Evolutionary conservation across 768 basidiomycete species (phyloP).

Genomic region (Phylloporus sp.): DNA sequence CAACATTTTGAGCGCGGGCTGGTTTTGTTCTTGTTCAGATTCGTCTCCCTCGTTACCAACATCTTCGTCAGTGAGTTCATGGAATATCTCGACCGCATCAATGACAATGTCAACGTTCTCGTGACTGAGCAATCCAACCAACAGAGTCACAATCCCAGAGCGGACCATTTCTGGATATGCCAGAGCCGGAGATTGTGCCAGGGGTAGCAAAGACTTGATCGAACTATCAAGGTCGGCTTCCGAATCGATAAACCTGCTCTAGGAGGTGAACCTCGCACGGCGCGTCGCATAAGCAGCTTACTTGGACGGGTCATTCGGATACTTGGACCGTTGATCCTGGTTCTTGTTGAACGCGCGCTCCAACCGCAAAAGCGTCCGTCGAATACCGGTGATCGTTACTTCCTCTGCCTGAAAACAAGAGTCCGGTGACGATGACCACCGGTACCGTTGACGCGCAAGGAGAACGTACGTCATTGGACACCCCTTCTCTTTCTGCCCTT

Average conservation of each 20-base stretch:
- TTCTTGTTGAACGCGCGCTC: conserved; percentile 93
- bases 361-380: conserved; percentile 72
- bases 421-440: background rate
- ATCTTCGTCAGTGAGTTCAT: conserved; percentile 96
- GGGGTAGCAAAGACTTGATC: conserved; percentile 81
- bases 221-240: conserved; percentile 91
- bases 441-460: background rate
- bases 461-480: conserved; percentile 62
- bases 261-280: conserved; percentile 3
- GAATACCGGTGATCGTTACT: conserved; percentile 65
- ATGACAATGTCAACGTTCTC: conserved; percentile 98
- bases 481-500: conserved; percentile 56
- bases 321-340: conserved; percentile 94
- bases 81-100: conserved; percentile 86
- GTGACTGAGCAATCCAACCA: conserved; percentile 87
- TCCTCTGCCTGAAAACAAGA: conserved; percentile 50
- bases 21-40: conserved; percentile 54
- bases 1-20: conserved; percentile 68
- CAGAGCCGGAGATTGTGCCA: conserved; percentile 77
- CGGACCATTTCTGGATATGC: conserved; percentile 89
- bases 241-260: conserved; percentile 90
- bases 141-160: conserved; percentile 61
- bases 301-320: conserved; percentile 90
- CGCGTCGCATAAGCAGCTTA: conserved; percentile 30
- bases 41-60: conserved; percentile 76